A percentile compares a stretch with the other conserved stretches of the same genome.
These are phyloP conservation scores for Entomortierella chlamydospora DNA, from an alignment of 192 early-diverging fungal species.

Conservation along the genomic window DNA sequence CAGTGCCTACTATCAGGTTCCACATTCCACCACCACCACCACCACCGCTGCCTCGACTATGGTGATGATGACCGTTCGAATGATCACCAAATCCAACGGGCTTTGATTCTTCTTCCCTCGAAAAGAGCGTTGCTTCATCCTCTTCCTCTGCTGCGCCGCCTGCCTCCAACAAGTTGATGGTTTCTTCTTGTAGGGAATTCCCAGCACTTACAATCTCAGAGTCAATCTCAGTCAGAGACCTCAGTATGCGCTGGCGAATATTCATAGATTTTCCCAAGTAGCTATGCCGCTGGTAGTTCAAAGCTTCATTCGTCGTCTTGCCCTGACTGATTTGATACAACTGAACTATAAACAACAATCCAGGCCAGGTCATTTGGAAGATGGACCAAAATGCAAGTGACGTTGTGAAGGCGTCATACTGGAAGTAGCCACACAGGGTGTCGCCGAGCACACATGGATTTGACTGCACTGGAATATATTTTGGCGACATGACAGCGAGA, in stretches of 20 bases:
- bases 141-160: conserved; percentile 42
- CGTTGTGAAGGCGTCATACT: conserved; percentile 79
- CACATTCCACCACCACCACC: conserved; percentile 35
- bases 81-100: conserved; percentile 51
- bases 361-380: conserved; percentile 85
- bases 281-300: conserved; percentile 81
- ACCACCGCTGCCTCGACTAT: no score
- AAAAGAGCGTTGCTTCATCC: conserved; percentile 33
- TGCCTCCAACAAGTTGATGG: conserved; percentile 42
- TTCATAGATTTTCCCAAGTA: conserved; percentile 55
- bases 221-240: conserved; percentile 58
- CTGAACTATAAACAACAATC: conserved; percentile 82
- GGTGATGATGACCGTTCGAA: conserved; percentile 27
- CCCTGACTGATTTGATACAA: conserved; percentile 79
- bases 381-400: conserved; percentile 77
- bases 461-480: conserved; percentile 64
- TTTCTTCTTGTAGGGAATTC: conserved; percentile 38
- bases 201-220: conserved; percentile 56
- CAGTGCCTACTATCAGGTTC: conserved; percentile 55
- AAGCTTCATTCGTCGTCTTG: conserved; percentile 91
- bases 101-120: conserved; percentile 32
- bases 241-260: conserved; percentile 60
- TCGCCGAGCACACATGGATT: conserved; percentile 70
- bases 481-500: conserved; percentile 55
- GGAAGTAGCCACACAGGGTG: conserved; percentile 77